A percentile compares a stretch with the other conserved stretches of the same genome.
Conservation (phyloP, 2,329 filamentous ascomycete species). For the Chaetomium sp. region DNA sequence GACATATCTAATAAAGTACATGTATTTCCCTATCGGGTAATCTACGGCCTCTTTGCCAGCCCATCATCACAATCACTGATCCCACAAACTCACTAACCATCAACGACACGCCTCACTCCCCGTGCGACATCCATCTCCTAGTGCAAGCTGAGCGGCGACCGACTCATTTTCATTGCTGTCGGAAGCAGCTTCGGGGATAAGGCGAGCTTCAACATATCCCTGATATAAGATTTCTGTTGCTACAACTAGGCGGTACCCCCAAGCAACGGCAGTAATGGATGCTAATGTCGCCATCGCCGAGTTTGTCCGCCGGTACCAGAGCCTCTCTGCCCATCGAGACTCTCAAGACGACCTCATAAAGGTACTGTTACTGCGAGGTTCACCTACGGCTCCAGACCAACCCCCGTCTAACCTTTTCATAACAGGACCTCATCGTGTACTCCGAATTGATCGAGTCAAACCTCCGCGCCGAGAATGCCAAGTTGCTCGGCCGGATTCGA, state of each 20-base stretch:
- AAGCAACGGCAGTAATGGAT: slow-evolving; percentile 6
- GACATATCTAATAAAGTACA: neutral
- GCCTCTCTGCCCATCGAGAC: slow-evolving; percentile 47
- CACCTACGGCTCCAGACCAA: slow-evolving; percentile 19
- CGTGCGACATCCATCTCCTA: neutral
- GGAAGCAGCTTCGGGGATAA: neutral
- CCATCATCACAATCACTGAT: neutral
- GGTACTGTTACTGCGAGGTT: slow-evolving; percentile 38
- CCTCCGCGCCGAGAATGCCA: slow-evolving; percentile 49
- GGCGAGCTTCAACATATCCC: neutral
- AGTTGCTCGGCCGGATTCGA: slow-evolving; percentile 46
- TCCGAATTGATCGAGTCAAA: slow-evolving; percentile 48
- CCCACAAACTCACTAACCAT: neutral
- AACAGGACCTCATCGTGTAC: slow-evolving; percentile 52
- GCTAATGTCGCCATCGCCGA: slow-evolving; percentile 41
- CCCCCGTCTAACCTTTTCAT: neutral
- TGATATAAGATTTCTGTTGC: neutral
- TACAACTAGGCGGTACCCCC: too few relatives aligned
- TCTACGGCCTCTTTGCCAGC: neutral
- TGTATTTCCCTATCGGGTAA: neutral
- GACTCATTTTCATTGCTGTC: neutral
- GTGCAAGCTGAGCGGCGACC: neutral
- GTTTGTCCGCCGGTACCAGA: slow-evolving; percentile 52
- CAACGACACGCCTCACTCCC: neutral
- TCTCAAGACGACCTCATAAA: slow-evolving; percentile 51